These are phyloP conservation scores for Exophiala spinifera DNA, from an alignment of 2,329 filamentous ascomycete genomes.

Conservation along the genomic window DNA sequence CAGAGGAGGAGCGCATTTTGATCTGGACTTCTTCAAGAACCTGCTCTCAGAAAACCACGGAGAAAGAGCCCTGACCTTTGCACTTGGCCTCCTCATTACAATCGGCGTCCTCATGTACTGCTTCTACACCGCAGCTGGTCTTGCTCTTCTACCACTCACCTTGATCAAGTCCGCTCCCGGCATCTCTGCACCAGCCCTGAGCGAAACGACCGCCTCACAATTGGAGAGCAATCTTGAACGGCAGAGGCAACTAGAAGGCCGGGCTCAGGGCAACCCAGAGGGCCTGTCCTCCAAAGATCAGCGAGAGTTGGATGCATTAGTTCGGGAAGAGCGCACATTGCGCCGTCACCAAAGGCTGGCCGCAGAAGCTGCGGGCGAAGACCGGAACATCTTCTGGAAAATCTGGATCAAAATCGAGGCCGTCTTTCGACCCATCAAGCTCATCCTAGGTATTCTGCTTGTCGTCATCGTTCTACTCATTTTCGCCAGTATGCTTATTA, in stretches of 20 bases:
- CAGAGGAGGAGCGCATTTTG: slow-evolving; percentile 63
- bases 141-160: slow-evolving; percentile 83
- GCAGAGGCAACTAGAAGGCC: slow-evolving; percentile 84
- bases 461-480: slow-evolving; percentile 71
- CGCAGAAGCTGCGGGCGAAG: slow-evolving; percentile 72
- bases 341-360: slow-evolving; percentile 85
- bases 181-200: slow-evolving; percentile 75
- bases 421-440: slow-evolving; percentile 81
- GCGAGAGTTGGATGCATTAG: slow-evolving; percentile 79
- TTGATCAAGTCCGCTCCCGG: slow-evolving; percentile 90
- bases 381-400: slow-evolving; percentile 51
- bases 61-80: slow-evolving; percentile 88
- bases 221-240: slow-evolving; percentile 86
- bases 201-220: slow-evolving; percentile 72
- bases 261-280: slow-evolving; percentile 70
- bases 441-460: slow-evolving; percentile 77
- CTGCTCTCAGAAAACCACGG: slow-evolving; percentile 78
- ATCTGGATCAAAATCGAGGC: slow-evolving; percentile 82
- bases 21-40: slow-evolving; percentile 88
- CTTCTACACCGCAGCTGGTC: slow-evolving; percentile 81
- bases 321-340: slow-evolving; percentile 87
- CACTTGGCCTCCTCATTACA: slow-evolving; percentile 80
- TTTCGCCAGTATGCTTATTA: slow-evolving; percentile 92
- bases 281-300: slow-evolving; percentile 80
- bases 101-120: slow-evolving; percentile 82